Percentiles rank a stretch among this genome's conserved stretches.
Evolutionary conservation across 2,329 filamentous ascomycete genomes (phyloP).

Genomic region (Ceratocystiopsis brevicomis): DNA sequence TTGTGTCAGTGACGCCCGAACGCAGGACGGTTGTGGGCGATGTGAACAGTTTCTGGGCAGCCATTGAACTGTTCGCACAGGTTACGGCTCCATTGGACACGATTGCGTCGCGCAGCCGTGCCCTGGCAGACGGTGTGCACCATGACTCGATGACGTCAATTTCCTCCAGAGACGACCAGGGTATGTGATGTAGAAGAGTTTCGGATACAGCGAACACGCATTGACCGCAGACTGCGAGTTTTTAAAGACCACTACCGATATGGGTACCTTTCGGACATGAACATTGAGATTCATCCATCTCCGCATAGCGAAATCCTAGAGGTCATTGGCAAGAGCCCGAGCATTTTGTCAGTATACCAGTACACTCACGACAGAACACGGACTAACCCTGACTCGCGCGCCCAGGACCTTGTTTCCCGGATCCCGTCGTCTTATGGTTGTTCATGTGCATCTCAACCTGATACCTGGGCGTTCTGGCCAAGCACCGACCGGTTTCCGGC

Average conservation of each 20-base stretch:
- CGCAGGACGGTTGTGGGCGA: conserved; percentile 4
- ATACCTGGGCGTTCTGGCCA: background rate
- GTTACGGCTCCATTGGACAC: conserved; percentile 9
- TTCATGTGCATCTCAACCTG: conserved; percentile 22
- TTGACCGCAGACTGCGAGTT: background rate
- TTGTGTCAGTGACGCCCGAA: conserved; percentile 8
- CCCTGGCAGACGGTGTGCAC: background rate
- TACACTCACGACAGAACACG: no score
- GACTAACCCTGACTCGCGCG: no score
- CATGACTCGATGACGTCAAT: background rate
- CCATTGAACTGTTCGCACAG: conserved; percentile 27
- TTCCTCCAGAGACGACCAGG: conserved; percentile 1
- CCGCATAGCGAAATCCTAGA: conserved; percentile 23
- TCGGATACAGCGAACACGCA: background rate
- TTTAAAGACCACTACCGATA: conserved; percentile 17
- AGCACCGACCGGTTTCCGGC: conserved; percentile 5
- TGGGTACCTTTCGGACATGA: conserved; percentile 30
- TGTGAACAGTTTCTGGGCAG: conserved; percentile 16
- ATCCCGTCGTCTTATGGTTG: conserved; percentile 29
- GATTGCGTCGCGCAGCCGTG: background rate
- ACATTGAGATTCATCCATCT: conserved; percentile 25
- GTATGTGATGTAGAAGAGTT: background rate
- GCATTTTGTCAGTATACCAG: conserved; percentile 19
- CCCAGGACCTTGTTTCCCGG: conserved; percentile 16
- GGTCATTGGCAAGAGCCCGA: conserved; percentile 25